Base-by-base conservation (phyloP, 306 rosid species). In the Astragalus membranaceus region DNA sequence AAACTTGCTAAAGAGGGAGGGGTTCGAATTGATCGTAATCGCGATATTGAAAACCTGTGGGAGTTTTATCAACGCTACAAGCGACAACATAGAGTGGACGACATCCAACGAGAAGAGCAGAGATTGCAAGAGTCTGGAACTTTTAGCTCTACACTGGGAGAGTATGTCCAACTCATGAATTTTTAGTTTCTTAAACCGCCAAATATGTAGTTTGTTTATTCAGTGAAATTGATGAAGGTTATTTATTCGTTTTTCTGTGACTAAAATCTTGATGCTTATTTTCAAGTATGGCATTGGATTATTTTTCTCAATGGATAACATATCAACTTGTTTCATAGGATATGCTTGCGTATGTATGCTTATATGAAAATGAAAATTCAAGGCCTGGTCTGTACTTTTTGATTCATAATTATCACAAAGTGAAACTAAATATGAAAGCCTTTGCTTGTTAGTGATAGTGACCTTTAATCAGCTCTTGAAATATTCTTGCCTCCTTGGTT, bases 1-100 rank as follows among this genome's bases (percentile, higher is more conserved):
- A 90, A 94, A 87, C 83, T 84, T 83, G 90, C 85, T 14, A 85
- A 78, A 84, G 86, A 79, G 87, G 98, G 80, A 72, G 98, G 98
- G 37, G 88, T 51, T 33, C 79, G 15, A n/a, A 81, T 89, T 64
- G 97, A 94, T 75, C 97, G 95, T 51, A 77, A 85, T 79, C 92
- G 52, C n/a, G 97, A 91, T 85, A 80, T 83, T 66, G 89, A 94
- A 70, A 81, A 75, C 78, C 85, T 94, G 37, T 91, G 97, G 97
- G 87, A 88, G 56, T 94, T 94, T 80, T 94, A 94, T 71, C 80
- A 80, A 75, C 87, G 75, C 16, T 91, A 85, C 79, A 94, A 91
- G 85, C 84, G 50, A 59, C 84, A n/a, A 1, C 80, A 91, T 70
- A 80, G 84, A 80, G 85, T 94, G 67, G 99, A 91, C 47, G 99